These are phyloP conservation scores for Oryza coarctata DNA, from an alignment of 176 grass and related monocot species.

Conservation along the genomic window DNA sequence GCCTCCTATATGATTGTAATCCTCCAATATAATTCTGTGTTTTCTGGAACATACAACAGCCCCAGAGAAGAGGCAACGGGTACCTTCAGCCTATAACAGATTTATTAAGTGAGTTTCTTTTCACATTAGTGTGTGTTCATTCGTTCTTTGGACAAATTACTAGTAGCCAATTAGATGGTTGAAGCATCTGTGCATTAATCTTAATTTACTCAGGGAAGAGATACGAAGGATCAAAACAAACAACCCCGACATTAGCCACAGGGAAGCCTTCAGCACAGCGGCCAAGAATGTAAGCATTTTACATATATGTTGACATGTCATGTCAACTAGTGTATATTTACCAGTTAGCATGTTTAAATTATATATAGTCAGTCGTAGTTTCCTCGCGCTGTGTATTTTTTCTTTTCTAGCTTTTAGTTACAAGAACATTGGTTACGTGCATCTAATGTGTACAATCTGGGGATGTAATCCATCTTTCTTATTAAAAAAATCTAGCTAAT, in stretches of 20 bases:
- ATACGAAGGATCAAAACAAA: constrained; percentile 92
- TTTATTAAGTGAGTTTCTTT: constrained; percentile 86
- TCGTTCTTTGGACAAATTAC: neutral
- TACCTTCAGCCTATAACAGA: constrained; percentile 90
- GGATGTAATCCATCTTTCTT: too few relatives aligned
- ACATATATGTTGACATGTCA: neutral
- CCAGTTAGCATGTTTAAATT: neutral
- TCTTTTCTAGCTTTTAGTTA: too few relatives aligned
- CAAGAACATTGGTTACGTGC: too few relatives aligned
- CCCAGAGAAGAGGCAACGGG: constrained; percentile 87
- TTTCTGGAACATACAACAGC: constrained; percentile 40
- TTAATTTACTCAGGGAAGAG: constrained; percentile 60
- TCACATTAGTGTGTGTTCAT: neutral
- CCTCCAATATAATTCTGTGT: neutral
- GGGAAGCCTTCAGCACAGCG: constrained; percentile 93
- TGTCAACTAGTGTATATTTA: neutral
- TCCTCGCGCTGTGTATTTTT: too few relatives aligned
- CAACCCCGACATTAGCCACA: constrained; percentile 93
- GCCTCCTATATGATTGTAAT: neutral
- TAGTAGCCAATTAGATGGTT: neutral
- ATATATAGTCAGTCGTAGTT: neutral
- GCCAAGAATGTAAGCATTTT: constrained; percentile 85
- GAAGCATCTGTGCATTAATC: neutral
- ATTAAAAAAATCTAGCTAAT: too few relatives aligned
- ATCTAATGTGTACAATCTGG: too few relatives aligned